Evolutionary conservation across 2,329 filamentous ascomycete genomes (phyloP).

Genomic region (Zalaria obscura): DNA sequence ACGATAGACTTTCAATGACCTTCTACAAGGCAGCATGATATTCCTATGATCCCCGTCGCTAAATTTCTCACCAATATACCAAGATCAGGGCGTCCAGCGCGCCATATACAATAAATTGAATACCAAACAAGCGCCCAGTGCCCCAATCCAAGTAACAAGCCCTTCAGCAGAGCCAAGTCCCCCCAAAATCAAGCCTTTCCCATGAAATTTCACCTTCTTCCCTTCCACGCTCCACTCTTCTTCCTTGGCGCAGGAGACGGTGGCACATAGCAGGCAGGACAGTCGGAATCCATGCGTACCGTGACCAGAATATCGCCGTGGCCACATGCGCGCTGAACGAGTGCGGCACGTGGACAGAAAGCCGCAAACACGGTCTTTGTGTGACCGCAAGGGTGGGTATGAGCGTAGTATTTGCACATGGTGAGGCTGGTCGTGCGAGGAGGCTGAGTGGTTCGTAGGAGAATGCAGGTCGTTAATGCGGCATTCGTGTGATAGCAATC

Average conservation of each 20-base stretch:
- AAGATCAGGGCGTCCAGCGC: too few species aligned
- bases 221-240: not conserved
- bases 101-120: too few species aligned
- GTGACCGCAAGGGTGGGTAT: conserved; percentile 31
- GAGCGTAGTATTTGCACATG: conserved; percentile 36
- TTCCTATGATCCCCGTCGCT: too few species aligned
- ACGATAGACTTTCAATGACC: too few species aligned
- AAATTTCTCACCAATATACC: too few species aligned
- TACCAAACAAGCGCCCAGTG: too few species aligned
- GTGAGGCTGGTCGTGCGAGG: not conserved
- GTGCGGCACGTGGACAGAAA: conserved; percentile 16
- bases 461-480: not conserved
- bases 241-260: not conserved
- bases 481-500: too few species aligned
- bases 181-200: not conserved
- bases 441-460: not conserved
- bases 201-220: not conserved
- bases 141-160: too few species aligned
- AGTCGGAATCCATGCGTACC: conserved; percentile 20
- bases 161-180: too few species aligned
- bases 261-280: conserved; percentile 13
- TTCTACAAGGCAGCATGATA: too few species aligned
- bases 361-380: conserved; percentile 24
- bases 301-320: conserved; percentile 21
- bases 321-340: conserved; percentile 18